These are phyloP conservation scores for Microdochium bolleyi DNA, from an alignment of 2,329 filamentous ascomycete species.

Conservation along the genomic window DNA sequence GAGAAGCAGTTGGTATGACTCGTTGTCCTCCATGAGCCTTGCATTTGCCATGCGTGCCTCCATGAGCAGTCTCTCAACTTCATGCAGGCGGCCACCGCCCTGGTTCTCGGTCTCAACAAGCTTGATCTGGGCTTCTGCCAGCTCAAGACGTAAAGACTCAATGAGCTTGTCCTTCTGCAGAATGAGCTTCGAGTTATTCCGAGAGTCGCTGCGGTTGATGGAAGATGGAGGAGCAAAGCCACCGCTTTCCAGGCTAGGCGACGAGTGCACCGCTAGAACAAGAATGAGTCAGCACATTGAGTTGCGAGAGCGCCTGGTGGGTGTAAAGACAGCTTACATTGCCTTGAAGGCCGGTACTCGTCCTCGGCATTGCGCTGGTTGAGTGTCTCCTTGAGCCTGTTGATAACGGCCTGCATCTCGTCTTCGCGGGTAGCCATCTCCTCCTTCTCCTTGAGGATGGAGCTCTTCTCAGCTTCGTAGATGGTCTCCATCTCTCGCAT, in stretches of 20 bases:
- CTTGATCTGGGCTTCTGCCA: slow-evolving; percentile 93
- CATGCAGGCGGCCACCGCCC: slow-evolving; percentile 77
- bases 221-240: slow-evolving; percentile 85
- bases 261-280: slow-evolving; percentile 44
- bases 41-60: slow-evolving; percentile 95
- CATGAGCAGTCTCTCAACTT: slow-evolving; percentile 84
- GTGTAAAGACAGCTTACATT: slow-evolving; percentile 34
- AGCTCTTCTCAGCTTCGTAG: slow-evolving; percentile 82
- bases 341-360: slow-evolving; percentile 48
- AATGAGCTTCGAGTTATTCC: slow-evolving; percentile 81
- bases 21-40: slow-evolving; percentile 94
- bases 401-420: slow-evolving; percentile 83
- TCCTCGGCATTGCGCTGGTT: slow-evolving; percentile 59
- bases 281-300: slow-evolving; percentile 9
- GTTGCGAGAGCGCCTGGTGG: not conserved
- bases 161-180: slow-evolving; percentile 96
- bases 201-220: slow-evolving; percentile 78
- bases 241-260: slow-evolving; percentile 61
- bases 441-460: slow-evolving; percentile 86
- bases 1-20: slow-evolving; percentile 91
- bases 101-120: slow-evolving; percentile 89
- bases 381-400: slow-evolving; percentile 83
- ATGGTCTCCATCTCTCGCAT: slow-evolving; percentile 88
- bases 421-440: slow-evolving; percentile 78
- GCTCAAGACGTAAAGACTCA: slow-evolving; percentile 81